Percentiles rank a stretch among this genome's conserved stretches.
These are phyloP conservation scores for Mortierella sp. DNA, from an alignment of 371 early-diverging fungal species.

Conservation along the genomic window DNA sequence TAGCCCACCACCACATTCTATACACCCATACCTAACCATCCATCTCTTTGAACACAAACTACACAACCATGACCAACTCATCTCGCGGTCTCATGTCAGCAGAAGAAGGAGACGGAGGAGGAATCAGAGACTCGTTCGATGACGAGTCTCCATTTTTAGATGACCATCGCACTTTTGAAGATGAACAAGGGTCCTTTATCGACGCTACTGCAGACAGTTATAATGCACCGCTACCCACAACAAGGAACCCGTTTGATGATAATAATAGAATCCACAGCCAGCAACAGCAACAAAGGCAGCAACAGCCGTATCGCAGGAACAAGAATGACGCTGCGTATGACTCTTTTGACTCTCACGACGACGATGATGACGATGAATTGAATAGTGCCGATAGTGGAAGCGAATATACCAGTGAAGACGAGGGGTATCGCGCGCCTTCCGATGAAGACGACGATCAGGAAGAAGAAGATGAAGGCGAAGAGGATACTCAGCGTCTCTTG, in stretches of 20 bases:
- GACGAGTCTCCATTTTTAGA: constrained; percentile 16
- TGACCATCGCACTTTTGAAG: not conserved
- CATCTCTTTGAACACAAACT: not conserved
- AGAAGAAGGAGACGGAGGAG: constrained; percentile 9
- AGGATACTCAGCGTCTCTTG: constrained; percentile 45
- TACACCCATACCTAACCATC: not conserved
- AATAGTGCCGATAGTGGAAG: constrained; percentile 10
- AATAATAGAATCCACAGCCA: not conserved
- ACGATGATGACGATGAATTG: constrained; percentile 7
- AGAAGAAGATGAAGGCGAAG: constrained; percentile 9
- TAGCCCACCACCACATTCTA: not conserved
- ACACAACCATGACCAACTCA: constrained; percentile 25
- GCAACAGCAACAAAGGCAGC: no score
- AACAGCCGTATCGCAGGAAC: not conserved
- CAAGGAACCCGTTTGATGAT: constrained; percentile 1
- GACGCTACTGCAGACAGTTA: constrained; percentile 39
- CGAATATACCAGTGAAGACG: constrained; percentile 13
- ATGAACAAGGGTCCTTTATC: constrained; percentile 34
- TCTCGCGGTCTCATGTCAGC: constrained; percentile 15
- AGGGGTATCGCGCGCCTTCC: constrained; percentile 1
- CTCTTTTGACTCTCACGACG: constrained; percentile 30
- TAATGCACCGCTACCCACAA: not conserved
- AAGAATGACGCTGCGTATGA: constrained; percentile 15
- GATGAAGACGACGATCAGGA: constrained; percentile 14
- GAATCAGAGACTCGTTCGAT: constrained; percentile 14